Conservation (phyloP, 306 rosid genomes). For the Herpetospermum pedunculosum region DNA sequence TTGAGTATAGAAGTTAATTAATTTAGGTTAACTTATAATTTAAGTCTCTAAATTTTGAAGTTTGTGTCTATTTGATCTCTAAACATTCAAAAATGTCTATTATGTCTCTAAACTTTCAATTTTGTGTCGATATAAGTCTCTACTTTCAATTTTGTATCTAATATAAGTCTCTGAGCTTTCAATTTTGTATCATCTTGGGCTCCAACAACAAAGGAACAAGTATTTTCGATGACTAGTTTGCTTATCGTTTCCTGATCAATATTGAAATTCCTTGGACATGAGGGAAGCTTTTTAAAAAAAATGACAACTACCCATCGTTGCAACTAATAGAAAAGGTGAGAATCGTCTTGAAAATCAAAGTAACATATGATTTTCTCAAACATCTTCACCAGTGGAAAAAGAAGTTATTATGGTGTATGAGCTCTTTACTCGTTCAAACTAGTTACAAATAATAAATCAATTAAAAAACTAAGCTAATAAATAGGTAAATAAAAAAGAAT, state of each 20-base stretch:
- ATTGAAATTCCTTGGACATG: background rate
- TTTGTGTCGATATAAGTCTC: no score
- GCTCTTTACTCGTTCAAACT: background rate
- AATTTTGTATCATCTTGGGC: no score
- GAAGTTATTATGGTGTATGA: background rate
- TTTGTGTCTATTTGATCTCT: no score
- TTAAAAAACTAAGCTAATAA: no score
- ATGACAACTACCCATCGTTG: background rate
- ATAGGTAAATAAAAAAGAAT: no score
- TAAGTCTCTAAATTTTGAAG: no score
- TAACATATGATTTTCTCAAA: background rate
- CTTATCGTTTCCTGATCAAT: background rate
- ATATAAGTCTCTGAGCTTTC: no score
- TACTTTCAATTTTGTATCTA: no score
- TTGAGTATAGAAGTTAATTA: background rate
- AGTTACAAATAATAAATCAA: background rate
- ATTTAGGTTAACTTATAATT: no score
- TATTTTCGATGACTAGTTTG: no score
- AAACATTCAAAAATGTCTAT: no score
- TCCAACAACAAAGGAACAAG: background rate
- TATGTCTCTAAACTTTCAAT: no score
- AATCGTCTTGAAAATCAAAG: background rate
- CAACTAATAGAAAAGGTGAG: background rate
- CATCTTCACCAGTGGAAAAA: background rate
- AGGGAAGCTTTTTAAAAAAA: background rate